Percentiles rank a stretch among this genome's conserved stretches.
phyloP scores from a whole-genome alignment of 306 rosid genomes.

The Fragaria nilgerrensis region DNA sequence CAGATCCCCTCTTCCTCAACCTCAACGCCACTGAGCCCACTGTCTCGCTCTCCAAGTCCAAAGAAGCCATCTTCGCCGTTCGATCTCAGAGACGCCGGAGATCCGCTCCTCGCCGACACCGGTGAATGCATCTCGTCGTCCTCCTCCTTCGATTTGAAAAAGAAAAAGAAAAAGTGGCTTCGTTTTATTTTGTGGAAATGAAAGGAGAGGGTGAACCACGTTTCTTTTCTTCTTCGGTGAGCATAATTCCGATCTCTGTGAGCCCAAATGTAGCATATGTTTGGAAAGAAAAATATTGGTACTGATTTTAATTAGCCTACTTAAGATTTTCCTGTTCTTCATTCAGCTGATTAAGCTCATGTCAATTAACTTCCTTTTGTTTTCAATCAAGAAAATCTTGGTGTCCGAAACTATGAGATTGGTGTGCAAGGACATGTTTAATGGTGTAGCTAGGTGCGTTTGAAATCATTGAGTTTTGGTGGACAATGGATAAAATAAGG shows the following conservation, averaged over 20 bases:
- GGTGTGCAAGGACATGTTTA: too few relatives aligned
- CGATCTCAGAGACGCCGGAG: slow-evolving; percentile 53
- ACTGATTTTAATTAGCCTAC: background rate
- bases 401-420: background rate
- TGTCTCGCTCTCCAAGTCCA: slow-evolving; percentile 54
- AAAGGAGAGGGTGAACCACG: too few relatives aligned
- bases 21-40: slow-evolving; percentile 57
- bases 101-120: slow-evolving; percentile 58
- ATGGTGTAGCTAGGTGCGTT: too few relatives aligned
- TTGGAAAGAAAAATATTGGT: background rate
- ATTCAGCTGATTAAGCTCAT: background rate
- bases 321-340: background rate
- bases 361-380: background rate
- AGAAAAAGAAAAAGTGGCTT: too few relatives aligned
- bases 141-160: slow-evolving; percentile 60
- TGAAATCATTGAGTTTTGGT: too few relatives aligned
- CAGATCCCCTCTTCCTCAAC: slow-evolving; percentile 53
- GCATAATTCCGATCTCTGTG: background rate
- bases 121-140: slow-evolving; percentile 83
- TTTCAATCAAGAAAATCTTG: background rate
- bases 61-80: slow-evolving; percentile 86
- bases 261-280: background rate
- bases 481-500: too few relatives aligned
- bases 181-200: too few relatives aligned
- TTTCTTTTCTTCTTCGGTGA: too few relatives aligned